Evolutionary conservation across 768 basidiomycete genomes (phyloP).

Genomic region (Wakefieldia striispora): DNA sequence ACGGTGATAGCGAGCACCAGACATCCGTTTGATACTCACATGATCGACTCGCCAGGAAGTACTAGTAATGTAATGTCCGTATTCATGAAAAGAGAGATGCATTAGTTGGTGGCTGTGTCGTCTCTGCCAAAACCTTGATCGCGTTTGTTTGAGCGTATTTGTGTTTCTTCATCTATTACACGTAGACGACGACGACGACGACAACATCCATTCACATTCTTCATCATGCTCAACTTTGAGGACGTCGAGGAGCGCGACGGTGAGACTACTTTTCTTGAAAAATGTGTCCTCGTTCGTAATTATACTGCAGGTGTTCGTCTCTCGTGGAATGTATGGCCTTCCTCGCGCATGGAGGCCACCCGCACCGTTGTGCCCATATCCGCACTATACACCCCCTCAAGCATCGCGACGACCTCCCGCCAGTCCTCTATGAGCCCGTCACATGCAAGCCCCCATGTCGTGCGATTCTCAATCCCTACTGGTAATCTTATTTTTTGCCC

Average conservation of each 20-base stretch:
- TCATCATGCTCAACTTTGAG: conserved; percentile 79
- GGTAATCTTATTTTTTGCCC: conserved; percentile 47
- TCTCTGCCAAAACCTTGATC: no score
- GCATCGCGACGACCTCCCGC: conserved; percentile 89
- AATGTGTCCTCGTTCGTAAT: background rate
- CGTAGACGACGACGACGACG: conserved; percentile 30
- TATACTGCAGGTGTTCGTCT: conserved; percentile 75
- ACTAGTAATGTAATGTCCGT: no score
- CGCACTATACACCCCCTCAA: conserved; percentile 98
- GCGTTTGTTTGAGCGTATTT: conserved; percentile 21
- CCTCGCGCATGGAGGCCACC: conserved; percentile 96
- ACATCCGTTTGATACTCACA: no score
- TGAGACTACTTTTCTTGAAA: conserved; percentile 32
- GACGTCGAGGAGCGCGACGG: conserved; percentile 98
- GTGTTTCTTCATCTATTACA: conserved; percentile 12
- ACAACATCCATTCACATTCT: conserved; percentile 23
- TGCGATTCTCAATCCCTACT: conserved; percentile 96
- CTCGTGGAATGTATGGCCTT: conserved; percentile 99
- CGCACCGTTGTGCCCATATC: conserved; percentile 97
- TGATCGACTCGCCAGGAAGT: no score
- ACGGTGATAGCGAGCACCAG: no score
- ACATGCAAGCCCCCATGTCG: conserved; percentile 98
- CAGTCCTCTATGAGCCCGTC: conserved; percentile 96
- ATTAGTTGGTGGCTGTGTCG: no score
- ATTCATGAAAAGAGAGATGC: no score